Conservation (phyloP, 768 basidiomycete species). For the Leccinum subgranulosum region DNA sequence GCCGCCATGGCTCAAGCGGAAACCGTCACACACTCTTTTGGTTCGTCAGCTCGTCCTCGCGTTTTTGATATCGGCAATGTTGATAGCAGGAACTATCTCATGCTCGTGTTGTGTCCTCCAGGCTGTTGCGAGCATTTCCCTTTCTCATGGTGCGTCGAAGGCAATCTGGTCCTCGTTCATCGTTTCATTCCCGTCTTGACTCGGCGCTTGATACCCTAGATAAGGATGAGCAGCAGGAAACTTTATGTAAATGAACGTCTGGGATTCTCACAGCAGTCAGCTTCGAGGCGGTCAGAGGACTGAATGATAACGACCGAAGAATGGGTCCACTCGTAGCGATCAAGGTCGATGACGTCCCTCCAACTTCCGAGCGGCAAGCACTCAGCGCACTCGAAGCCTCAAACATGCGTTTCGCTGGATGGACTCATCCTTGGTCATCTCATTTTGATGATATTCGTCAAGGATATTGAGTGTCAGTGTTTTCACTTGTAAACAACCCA, state of each 20-base stretch:
- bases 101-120: constrained; percentile 11
- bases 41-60: constrained; percentile 32
- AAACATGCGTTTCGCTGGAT: background rate
- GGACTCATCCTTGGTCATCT: background rate
- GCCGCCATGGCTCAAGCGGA: constrained; percentile 17
- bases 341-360: too few species aligned
- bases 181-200: background rate
- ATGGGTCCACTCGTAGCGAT: background rate
- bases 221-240: constrained; percentile 31
- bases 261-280: constrained; percentile 34
- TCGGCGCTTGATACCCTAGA: constrained; percentile 30
- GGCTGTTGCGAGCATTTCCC: background rate
- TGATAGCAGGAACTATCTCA: constrained; percentile 30
- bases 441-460: background rate
- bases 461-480: background rate
- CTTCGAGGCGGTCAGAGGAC: background rate
- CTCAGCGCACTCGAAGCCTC: too few species aligned
- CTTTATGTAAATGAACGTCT: too few species aligned
- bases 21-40: constrained; percentile 31
- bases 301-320: background rate
- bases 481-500: too few species aligned
- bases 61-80: constrained; percentile 38
- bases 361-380: too few species aligned
- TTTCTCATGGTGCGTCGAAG: constrained; percentile 15
- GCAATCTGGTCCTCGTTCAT: background rate